A percentile compares a stretch with the other conserved stretches of the same genome.
phyloP scores from a whole-genome alignment of 164 flowering plant genomes.

The Aristolochia contorta region DNA sequence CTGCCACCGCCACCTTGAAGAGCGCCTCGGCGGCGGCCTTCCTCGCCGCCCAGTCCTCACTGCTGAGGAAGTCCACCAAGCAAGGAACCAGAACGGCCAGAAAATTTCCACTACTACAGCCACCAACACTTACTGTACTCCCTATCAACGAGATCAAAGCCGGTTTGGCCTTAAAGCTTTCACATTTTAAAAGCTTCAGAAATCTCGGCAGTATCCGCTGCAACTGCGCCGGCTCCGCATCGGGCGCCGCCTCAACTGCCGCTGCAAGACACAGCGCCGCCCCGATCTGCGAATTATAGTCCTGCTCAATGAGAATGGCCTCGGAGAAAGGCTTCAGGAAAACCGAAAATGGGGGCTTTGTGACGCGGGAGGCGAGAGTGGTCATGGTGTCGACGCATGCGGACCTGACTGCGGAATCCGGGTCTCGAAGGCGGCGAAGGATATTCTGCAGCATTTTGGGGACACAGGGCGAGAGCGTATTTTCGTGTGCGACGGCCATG shows the following conservation, averaged over 20 bases:
- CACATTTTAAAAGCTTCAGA: conserved; percentile 52
- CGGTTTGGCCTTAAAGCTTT: conserved; percentile 66
- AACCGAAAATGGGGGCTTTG: conserved; percentile 33
- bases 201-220: conserved; percentile 43
- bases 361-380: conserved; percentile 33
- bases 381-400: conserved; percentile 47
- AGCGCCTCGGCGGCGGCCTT: conserved; percentile 77
- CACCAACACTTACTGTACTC: conserved; percentile 47
- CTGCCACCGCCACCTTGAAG: conserved; percentile 49
- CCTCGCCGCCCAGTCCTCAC: conserved; percentile 85
- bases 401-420: conserved; percentile 60
- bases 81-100: conserved; percentile 43
- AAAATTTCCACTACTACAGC: conserved; percentile 20
- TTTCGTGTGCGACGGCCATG: conserved; percentile 40
- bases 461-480: conserved; percentile 44
- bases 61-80: conserved; percentile 48
- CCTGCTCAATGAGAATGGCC: conserved; percentile 67
- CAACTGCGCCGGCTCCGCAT: conserved; percentile 44
- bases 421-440: conserved; percentile 61
- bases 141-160: conserved; percentile 53
- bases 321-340: conserved; percentile 56
- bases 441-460: conserved; percentile 49
- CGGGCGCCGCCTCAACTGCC: conserved; percentile 50
- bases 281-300: conserved; percentile 52
- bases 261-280: conserved; percentile 70